Percentiles rank a stretch among this genome's conserved stretches.
phyloP scores from a whole-genome alignment of 768 basidiomycete genomes.

The Tricholoma hemisulphureum region DNA sequence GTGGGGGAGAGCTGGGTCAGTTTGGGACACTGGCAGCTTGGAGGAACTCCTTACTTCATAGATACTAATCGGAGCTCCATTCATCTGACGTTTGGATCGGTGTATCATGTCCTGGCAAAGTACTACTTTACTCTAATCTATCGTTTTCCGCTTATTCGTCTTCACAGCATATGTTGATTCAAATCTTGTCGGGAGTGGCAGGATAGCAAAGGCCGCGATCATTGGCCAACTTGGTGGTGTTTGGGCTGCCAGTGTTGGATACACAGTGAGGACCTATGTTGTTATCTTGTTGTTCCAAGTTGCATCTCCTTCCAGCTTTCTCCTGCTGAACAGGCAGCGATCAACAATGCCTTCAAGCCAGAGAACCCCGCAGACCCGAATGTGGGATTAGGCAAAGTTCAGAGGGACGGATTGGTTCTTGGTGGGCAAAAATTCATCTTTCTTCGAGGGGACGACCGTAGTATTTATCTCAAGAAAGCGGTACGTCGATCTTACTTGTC shows the following conservation, averaged over 20 bases:
- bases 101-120: slow-evolving; percentile 72
- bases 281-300: neutral
- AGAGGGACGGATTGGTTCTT: slow-evolving; percentile 61
- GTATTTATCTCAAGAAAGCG: slow-evolving; percentile 74
- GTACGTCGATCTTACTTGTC: slow-evolving; percentile 42
- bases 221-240: slow-evolving; percentile 72
- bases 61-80: no score
- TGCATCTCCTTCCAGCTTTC: slow-evolving; percentile 47
- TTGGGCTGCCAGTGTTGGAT: slow-evolving; percentile 67
- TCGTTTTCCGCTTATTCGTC: neutral
- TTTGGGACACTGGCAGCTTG: no score
- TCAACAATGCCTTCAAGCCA: slow-evolving; percentile 48
- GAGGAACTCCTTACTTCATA: no score
- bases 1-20: no score
- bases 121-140: slow-evolving; percentile 21
- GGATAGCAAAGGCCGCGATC: slow-evolving; percentile 75
- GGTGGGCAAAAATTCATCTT: slow-evolving; percentile 75
- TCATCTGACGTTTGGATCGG: no score
- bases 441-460: slow-evolving; percentile 46
- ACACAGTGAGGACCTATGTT: slow-evolving; percentile 42
- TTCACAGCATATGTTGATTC: slow-evolving; percentile 74
- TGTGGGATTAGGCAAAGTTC: slow-evolving; percentile 28
- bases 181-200: slow-evolving; percentile 73
- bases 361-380: slow-evolving; percentile 1
- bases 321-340: slow-evolving; percentile 58